Base-by-base conservation (phyloP, 169 alveolate species). In the Eimeria praecox region DNA sequence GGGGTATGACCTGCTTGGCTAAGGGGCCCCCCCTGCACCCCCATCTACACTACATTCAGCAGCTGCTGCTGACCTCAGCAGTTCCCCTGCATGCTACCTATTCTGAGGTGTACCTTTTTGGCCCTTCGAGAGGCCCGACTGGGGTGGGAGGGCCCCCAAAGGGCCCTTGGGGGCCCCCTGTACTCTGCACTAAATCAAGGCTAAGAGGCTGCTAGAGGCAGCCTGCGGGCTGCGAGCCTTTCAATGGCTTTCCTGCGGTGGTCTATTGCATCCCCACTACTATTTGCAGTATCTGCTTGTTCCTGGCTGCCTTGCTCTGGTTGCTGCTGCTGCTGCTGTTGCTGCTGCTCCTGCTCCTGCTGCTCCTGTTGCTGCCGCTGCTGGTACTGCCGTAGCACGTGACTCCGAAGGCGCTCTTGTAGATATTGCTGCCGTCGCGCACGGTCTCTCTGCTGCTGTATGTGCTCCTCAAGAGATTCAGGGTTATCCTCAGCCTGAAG, bases 321-420 rank as follows among this genome's bases (percentile, higher is more conserved):
- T 49, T 78, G 44, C 44, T 78, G 89, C 89, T 44, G 89, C 18
- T 82, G 73, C 87, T 69, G 82, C 82, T 35, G 44, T 10, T 33
- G 42, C 82, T 33, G 49, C 4, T 69, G 1, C 46, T 69, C 24
- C 87, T 35, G 87, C 87, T 35, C 38, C 87, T 77, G 62, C 87
- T 77, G 59, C 35, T 77, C 62, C 87, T 40, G 87, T 20, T 77
- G 62, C 87, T 69, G 82, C 82, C 18, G 44, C 44, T 33, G 42
- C 62, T 42, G 64, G 16, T 77, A 8, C 62, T 77, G 87, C 62
- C 22, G 87, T 35, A 77, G 87, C 20, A 46, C 35, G 38, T 77
- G 87, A n/a, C 10, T 40, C 42, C 62, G 87, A 27, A 77, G 64
- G 30, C 18, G 62, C 64, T 77, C 64, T 38, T 77, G 87, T 62